Evolutionary conservation across 768 basidiomycete species (phyloP), one percentile per base, ranked within the genome.

Genomic region (Termitomyces sp.): DNA sequence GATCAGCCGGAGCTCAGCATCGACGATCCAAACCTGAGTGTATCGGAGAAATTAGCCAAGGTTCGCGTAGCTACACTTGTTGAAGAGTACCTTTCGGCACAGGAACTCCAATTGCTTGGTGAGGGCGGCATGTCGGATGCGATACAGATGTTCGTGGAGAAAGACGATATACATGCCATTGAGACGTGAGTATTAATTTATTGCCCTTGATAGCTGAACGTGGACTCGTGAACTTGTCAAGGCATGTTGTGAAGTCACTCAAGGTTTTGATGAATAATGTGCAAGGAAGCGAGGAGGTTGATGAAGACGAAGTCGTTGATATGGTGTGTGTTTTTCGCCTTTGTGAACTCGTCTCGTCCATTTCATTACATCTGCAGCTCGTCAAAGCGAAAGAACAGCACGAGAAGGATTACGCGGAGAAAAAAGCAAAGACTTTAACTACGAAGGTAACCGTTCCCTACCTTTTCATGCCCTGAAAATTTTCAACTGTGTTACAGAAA

Each of bases 101-200:
- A 98, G 74, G 92, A 95, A 69, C 73, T 98, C 66, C 94, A 97
- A 75, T 73, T 98, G 52, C 75, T 98, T 18, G 92, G 90, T 1
- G 94, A 97, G 73, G 78, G 80, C 43, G 94, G 89, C 26, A 91
- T 99, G 89, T 88, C 87, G 42, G 91, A 94, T 68, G 97, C 97
- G 6, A 94, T 99, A 53, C 87, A 92, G 75, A 80, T 87, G 72
- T 98, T 91, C 72, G 95, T 99, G 58, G 95, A 98, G 71, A 99
- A 99, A 78, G 96, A 98, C 66, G 94, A 97, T 70, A 86, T 84
- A 30, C 90, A 94, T 75, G 93, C 96, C 9, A 96, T 99, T 67
- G 83, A 86, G 62, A 81, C 77, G 94, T 94, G 62, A 63, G 89
- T 81, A 35, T 42, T 42, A 9, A 20, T 52, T 32, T 43, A 6